Evolutionary conservation across 495 filamentous ascomycete species (phyloP).

Genomic region (Neurospora hispaniola): DNA sequence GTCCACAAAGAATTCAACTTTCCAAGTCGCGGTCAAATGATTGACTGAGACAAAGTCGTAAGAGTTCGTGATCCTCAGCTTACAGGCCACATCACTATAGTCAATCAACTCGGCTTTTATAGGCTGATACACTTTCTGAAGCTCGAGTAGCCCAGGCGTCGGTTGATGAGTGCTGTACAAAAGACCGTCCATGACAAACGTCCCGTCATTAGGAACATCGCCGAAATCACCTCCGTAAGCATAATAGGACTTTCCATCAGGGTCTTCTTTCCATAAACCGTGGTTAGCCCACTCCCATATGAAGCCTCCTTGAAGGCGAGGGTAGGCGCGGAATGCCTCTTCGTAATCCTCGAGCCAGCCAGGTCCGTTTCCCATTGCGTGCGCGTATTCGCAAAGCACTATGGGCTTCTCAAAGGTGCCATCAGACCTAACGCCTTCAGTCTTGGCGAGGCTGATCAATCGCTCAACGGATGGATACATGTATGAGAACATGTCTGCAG

Average conservation of each 20-base stretch:
- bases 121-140: conserved; percentile 51
- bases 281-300: conserved; percentile 71
- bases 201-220: conserved; percentile 52
- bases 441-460: conserved; percentile 35
- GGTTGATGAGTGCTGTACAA: conserved; percentile 46
- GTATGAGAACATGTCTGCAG: conserved; percentile 53
- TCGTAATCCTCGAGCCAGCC: conserved; percentile 57
- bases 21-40: conserved; percentile 25
- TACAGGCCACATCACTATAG: conserved; percentile 11
- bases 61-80: conserved; percentile 33
- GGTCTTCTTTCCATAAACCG: conserved; percentile 43
- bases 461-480: conserved; percentile 52
- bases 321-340: conserved; percentile 45
- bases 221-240: conserved; percentile 61
- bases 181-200: conserved; percentile 60
- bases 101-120: conserved; percentile 14
- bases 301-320: conserved; percentile 55
- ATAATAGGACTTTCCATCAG: conserved; percentile 44
- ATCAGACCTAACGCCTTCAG: conserved; percentile 19
- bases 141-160: conserved; percentile 47
- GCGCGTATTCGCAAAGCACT: conserved; percentile 57
- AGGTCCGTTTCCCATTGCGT: conserved; percentile 67
- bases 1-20: conserved; percentile 1
- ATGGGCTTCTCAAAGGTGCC: conserved; percentile 43
- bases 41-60: conserved; percentile 43